Evolutionary conservation across 2,329 filamentous ascomycete genomes (phyloP).

Genomic region (Verticillium dahliae): DNA sequence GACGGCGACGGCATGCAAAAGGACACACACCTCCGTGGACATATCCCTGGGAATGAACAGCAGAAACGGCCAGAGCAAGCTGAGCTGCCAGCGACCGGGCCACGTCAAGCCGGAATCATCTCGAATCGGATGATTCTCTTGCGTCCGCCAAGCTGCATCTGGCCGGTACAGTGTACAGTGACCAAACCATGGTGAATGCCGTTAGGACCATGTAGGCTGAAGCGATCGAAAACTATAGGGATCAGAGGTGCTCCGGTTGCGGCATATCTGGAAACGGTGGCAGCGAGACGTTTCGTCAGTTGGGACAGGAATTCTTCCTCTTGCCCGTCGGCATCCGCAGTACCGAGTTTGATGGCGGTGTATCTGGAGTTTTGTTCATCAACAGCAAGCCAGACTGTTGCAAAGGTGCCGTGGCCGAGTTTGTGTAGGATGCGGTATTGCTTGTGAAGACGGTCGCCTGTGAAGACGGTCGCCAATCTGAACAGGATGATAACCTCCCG

Average conservation of each 20-base stretch:
- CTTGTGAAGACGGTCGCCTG: conserved; percentile 22
- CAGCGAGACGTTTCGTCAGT: background rate
- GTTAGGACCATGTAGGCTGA: conserved; percentile 18
- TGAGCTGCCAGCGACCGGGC: conserved; percentile 20
- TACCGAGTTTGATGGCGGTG: conserved; percentile 25
- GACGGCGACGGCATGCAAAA: background rate
- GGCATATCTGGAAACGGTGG: background rate
- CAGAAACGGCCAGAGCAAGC: conserved; percentile 20
- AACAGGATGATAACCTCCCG: conserved; percentile 30
- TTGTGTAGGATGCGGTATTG: conserved; percentile 21
- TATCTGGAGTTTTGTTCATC: conserved; percentile 16
- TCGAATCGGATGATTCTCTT: conserved; percentile 10
- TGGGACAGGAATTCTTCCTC: conserved; percentile 18
- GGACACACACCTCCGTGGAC: conserved; percentile 20
- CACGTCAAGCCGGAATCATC: conserved; percentile 17
- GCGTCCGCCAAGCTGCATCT: conserved; percentile 17
- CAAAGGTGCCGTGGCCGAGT: conserved; percentile 21
- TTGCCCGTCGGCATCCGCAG: conserved; percentile 13
- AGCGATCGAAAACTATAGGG: conserved; percentile 16
- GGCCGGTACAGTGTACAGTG: conserved; percentile 15
- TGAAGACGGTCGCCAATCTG: conserved; percentile 26
- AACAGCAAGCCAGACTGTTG: conserved; percentile 25
- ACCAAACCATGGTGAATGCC: conserved; percentile 20
- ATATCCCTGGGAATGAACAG: conserved; percentile 19
- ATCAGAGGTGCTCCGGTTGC: conserved; percentile 5